These are phyloP conservation scores for Euphorbia celastroides DNA, from an alignment of 441 rosid species.

Conservation along the genomic window DNA sequence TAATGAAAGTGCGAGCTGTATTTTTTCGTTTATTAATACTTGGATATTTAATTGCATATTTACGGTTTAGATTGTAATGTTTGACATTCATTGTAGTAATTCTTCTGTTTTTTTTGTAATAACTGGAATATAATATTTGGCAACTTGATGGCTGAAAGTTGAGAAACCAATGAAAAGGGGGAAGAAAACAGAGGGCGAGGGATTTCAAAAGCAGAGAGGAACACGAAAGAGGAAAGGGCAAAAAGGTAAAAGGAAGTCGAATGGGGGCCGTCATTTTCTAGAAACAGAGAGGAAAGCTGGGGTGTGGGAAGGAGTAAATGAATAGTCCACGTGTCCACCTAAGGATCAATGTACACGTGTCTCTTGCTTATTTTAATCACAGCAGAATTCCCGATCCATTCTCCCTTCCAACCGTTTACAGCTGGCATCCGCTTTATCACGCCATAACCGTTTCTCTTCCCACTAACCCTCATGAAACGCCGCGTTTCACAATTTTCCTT, in stretches of 20 bases:
- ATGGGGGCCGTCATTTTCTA: slow-evolving; percentile 16
- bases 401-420: neutral
- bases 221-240: neutral
- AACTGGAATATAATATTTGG: too few species aligned
- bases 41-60: too few species aligned
- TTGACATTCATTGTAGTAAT: too few species aligned
- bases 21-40: too few species aligned
- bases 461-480: neutral
- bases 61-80: too few species aligned
- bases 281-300: neutral
- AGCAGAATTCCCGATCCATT: too few species aligned
- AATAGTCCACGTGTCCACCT: slow-evolving; percentile 13
- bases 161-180: neutral
- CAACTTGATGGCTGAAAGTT: too few species aligned
- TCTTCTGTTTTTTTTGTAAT: too few species aligned
- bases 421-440: neutral
- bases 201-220: neutral
- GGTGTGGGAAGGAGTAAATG: slow-evolving; percentile 14
- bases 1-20: too few species aligned
- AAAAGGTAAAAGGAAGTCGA: neutral
- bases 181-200: neutral
- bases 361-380: neutral
- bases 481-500: neutral
- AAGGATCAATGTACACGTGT: slow-evolving; percentile 19
- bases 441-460: neutral